A percentile compares a stretch with the other conserved stretches of the same genome.
Conservation (phyloP, 768 basidiomycete genomes). For the Hypholoma fasciculare region DNA sequence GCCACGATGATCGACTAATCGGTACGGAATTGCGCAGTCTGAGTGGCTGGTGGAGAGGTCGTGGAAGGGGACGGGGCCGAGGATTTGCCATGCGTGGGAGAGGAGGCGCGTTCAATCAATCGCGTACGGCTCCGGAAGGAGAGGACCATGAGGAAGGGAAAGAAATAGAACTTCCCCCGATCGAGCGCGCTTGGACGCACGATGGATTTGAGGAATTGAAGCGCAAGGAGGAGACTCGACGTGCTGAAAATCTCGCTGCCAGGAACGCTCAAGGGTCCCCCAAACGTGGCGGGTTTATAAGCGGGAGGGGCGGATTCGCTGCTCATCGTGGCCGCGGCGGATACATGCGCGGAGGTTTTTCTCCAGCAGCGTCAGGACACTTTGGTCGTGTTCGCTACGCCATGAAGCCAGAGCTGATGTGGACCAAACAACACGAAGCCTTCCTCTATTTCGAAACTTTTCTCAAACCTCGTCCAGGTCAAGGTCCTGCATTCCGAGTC, state of each 20-base stretch:
- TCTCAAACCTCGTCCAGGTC: slow-evolving; percentile 58
- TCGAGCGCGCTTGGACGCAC: slow-evolving; percentile 78
- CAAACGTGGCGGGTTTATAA: slow-evolving; percentile 38
- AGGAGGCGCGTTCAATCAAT: slow-evolving; percentile 33
- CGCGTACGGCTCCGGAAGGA: slow-evolving; percentile 15
- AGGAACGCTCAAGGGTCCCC: slow-evolving; percentile 18
- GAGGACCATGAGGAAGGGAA: slow-evolving; percentile 12
- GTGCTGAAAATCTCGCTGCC: slow-evolving; percentile 23
- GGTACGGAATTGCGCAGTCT: slow-evolving; percentile 81
- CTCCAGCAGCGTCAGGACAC: slow-evolving; percentile 24
- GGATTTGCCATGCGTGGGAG: slow-evolving; percentile 56
- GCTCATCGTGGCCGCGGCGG: slow-evolving; percentile 47
- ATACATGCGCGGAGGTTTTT: slow-evolving; percentile 41
- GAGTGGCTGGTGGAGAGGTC: slow-evolving; percentile 82
- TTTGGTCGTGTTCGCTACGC: slow-evolving; percentile 62
- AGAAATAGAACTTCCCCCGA: slow-evolving; percentile 46
- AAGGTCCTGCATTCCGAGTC: slow-evolving; percentile 56
- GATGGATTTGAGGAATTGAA: slow-evolving; percentile 91
- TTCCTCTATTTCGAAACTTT: slow-evolving; percentile 68
- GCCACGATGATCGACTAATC: slow-evolving; percentile 88
- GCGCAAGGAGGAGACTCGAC: slow-evolving; percentile 63
- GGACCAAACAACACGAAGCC: slow-evolving; percentile 82
- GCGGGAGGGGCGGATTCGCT: slow-evolving; percentile 46
- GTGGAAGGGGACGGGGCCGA: slow-evolving; percentile 44
- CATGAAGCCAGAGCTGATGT: slow-evolving; percentile 77